Conservation (phyloP, 1,284 basidiomycete species). For the Psilocybe mexicana region DNA sequence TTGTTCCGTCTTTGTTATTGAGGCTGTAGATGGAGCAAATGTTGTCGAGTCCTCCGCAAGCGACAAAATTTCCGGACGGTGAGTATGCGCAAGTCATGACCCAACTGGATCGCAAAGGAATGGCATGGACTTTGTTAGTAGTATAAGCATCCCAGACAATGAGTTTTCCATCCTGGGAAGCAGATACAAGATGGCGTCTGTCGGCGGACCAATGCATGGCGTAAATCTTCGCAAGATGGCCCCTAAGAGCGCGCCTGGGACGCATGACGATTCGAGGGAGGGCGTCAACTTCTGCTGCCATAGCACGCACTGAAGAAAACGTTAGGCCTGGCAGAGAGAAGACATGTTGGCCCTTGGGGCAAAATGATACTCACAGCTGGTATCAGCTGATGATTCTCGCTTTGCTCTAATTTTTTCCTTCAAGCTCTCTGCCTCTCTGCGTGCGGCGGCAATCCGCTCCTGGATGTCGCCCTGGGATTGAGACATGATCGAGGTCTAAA, state of each 20-base stretch:
- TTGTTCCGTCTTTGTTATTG: conserved; percentile 68
- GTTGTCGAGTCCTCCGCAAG: conserved; percentile 98
- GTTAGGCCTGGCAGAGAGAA: conserved; percentile 24
- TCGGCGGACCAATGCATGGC: conserved; percentile 99
- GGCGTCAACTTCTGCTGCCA: conserved; percentile 95
- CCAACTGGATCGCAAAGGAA: conserved; percentile 96
- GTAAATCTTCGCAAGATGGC: conserved; percentile 98
- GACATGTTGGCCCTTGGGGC: conserved; percentile 4
- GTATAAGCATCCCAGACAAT: conserved; percentile 99
- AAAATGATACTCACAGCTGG: conserved; percentile 73
- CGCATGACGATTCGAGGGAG: conserved; percentile 96
- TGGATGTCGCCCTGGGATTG: conserved; percentile 86
- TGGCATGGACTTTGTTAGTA: conserved; percentile 99
- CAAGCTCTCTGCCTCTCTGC: conserved; percentile 93
- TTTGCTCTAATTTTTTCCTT: conserved; percentile 97
- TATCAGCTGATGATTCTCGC: conserved; percentile 94
- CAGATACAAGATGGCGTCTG: conserved; percentile 95
- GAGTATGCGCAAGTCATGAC: conserved; percentile 99
- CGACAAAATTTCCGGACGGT: conserved; percentile 95
- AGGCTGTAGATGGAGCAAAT: conserved; percentile 98
- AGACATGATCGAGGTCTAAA: conserved; percentile 51
- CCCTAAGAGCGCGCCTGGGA: conserved; percentile 90
- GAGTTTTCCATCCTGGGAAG: conserved; percentile 98
- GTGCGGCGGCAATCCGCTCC: conserved; percentile 93
- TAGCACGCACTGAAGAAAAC: conserved; percentile 74